Conservation (phyloP, 2,329 filamentous ascomycete genomes). For the Fusarium begoniae region DNA sequence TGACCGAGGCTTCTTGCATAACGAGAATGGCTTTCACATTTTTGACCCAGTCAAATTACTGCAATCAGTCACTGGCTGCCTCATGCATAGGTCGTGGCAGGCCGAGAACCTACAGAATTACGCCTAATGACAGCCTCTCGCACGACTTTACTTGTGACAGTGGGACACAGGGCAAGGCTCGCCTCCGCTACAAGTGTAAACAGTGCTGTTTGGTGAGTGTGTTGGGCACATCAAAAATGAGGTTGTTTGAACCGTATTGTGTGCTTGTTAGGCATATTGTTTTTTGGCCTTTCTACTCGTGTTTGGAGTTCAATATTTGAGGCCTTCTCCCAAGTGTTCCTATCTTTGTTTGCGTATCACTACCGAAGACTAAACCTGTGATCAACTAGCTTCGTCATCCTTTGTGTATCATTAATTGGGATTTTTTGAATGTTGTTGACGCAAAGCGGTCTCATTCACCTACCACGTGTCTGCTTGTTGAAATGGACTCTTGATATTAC, state of each 20-base stretch:
- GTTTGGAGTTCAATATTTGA: neutral
- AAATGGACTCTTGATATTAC: neutral
- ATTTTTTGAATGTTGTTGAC: neutral
- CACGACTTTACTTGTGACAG: neutral
- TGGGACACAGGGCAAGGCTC: neutral
- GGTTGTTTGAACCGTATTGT: neutral
- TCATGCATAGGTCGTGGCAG: constrained; percentile 26
- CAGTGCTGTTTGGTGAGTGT: neutral
- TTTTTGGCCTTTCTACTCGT: neutral
- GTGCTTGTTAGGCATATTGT: neutral
- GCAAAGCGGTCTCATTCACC: neutral
- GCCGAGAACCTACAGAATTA: constrained; percentile 1
- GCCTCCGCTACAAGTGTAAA: neutral
- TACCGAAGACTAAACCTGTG: neutral
- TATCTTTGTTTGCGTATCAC: neutral
- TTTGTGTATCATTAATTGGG: neutral
- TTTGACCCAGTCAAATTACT: neutral
- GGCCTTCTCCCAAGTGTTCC: neutral
- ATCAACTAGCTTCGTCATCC: neutral
- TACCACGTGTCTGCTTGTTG: neutral
- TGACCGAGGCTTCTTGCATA: constrained; percentile 2
- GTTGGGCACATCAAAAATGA: neutral
- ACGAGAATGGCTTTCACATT: neutral
- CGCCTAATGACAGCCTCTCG: constrained; percentile 7
- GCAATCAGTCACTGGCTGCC: constrained; percentile 3